Evolutionary conservation across 2,329 filamentous ascomycete species (phyloP).

Genomic region (Didymella segeticola): DNA sequence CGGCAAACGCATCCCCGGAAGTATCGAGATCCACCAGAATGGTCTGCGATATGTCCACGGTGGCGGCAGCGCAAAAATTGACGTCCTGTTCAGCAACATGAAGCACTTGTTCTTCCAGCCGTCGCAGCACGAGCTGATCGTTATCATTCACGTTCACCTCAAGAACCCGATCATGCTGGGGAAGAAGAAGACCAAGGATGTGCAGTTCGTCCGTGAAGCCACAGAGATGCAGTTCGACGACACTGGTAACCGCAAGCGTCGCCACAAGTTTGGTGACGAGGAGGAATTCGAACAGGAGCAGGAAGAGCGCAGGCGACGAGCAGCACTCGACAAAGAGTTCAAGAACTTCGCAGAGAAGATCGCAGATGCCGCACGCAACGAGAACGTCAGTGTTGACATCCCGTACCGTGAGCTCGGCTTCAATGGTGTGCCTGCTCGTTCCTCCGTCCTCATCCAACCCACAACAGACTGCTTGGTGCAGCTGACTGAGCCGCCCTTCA

Average conservation of each 20-base stretch:
- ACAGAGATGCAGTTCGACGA: conserved; percentile 99
- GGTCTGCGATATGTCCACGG: conserved; percentile 90
- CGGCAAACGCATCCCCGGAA: conserved; percentile 93
- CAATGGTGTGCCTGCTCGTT: conserved; percentile 93
- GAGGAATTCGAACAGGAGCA: conserved; percentile 99
- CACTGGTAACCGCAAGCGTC: conserved; percentile 96
- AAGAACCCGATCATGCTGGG: conserved; percentile 98
- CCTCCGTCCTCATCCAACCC: conserved; percentile 93
- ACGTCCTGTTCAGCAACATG: conserved; percentile 97
- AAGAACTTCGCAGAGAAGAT: conserved; percentile 97
- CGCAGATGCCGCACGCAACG: conserved; percentile 89
- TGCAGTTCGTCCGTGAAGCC: conserved; percentile 97
- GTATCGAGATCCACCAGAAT: conserved; percentile 97
- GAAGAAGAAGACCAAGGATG: conserved; percentile 98
- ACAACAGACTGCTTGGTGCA: conserved; percentile 97
- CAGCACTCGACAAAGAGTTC: conserved; percentile 94
- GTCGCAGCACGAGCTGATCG: conserved; percentile 93
- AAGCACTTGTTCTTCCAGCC: conserved; percentile 99
- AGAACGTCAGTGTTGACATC: conserved; percentile 92
- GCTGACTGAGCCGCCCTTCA: conserved; percentile 94
- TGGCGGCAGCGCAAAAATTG: conserved; percentile 81
- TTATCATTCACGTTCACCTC: conserved; percentile 96
- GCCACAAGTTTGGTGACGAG: conserved; percentile 96
- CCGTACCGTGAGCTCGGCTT: conserved; percentile 96
- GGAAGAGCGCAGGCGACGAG: conserved; percentile 88